A percentile compares a stretch with the other conserved stretches of the same genome.
Conservation (phyloP, 2,329 filamentous ascomycete genomes). For the Penicillium sp. region DNA sequence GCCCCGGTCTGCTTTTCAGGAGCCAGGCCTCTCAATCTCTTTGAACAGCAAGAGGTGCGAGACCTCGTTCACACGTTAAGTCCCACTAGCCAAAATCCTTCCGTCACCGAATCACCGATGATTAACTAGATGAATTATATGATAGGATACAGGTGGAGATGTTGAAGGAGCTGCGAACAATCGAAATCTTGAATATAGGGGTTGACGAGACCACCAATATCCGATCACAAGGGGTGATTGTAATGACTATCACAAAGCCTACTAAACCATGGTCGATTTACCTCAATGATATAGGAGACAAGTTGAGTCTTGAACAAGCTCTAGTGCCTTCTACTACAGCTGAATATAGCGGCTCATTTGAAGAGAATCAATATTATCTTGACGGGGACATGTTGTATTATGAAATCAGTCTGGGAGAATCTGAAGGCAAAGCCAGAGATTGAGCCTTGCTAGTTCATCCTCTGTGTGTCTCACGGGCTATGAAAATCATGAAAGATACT, state of each 20-base stretch:
- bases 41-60: neutral
- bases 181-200: neutral
- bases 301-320: no score
- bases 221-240: constrained; percentile 1
- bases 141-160: neutral
- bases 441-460: no score
- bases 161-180: neutral
- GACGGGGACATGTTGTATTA: no score
- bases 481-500: neutral
- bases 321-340: no score
- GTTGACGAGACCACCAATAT: neutral
- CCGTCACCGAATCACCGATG: neutral
- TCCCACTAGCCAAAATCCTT: neutral
- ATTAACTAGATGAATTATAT: neutral
- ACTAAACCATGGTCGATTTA: no score
- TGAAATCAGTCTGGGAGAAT: no score
- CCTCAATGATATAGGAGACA: no score
- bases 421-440: no score
- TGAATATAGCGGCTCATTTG: no score
- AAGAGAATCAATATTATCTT: no score
- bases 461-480: no score
- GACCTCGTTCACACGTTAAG: neutral
- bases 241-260: no score
- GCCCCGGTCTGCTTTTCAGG: neutral
- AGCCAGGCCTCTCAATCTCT: neutral